Evolutionary conservation across 768 basidiomycete genomes (phyloP).

Genomic region (Hericium alpestre): DNA sequence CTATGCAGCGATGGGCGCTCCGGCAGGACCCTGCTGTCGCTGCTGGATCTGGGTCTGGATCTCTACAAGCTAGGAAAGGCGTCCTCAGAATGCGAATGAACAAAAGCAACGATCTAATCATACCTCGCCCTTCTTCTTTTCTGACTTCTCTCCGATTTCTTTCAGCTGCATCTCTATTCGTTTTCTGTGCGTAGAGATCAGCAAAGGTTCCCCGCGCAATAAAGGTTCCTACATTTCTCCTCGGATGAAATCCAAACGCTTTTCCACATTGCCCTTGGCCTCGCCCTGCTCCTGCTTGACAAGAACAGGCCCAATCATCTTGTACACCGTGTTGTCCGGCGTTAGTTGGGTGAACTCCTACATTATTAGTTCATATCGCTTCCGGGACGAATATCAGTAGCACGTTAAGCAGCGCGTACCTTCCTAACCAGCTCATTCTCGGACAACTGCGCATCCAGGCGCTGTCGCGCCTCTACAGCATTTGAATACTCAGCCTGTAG

Average conservation of each 20-base stretch:
- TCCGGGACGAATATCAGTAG: not conserved
- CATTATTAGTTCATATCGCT: not conserved
- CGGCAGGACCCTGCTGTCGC: not conserved
- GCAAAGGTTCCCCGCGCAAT: no score
- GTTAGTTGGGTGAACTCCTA: slow-evolving; percentile 79
- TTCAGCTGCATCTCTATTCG: slow-evolving; percentile 76
- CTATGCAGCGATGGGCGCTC: not conserved
- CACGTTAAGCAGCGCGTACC: slow-evolving; percentile 30
- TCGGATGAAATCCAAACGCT: slow-evolving; percentile 79
- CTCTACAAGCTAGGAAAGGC: not conserved
- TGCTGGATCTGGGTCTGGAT: not conserved
- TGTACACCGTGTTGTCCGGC: slow-evolving; percentile 73
- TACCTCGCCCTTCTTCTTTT: slow-evolving; percentile 79
- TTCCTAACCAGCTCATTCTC: slow-evolving; percentile 92
- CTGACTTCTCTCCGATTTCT: slow-evolving; percentile 64
- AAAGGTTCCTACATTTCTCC: slow-evolving; percentile 64
- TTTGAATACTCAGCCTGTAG: slow-evolving; percentile 64
- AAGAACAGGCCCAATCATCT: slow-evolving; percentile 83
- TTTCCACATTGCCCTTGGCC: slow-evolving; percentile 81
- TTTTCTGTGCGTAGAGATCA: slow-evolving; percentile 33
- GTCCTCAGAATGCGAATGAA: not conserved
- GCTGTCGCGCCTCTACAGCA: slow-evolving; percentile 71
- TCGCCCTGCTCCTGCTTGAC: slow-evolving; percentile 83
- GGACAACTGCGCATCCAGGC: slow-evolving; percentile 79
- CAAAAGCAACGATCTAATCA: slow-evolving; percentile 2